Base-by-base conservation (phyloP, 2,329 filamentous ascomycete species). In the Pseudogymnoascus sp. region DNA sequence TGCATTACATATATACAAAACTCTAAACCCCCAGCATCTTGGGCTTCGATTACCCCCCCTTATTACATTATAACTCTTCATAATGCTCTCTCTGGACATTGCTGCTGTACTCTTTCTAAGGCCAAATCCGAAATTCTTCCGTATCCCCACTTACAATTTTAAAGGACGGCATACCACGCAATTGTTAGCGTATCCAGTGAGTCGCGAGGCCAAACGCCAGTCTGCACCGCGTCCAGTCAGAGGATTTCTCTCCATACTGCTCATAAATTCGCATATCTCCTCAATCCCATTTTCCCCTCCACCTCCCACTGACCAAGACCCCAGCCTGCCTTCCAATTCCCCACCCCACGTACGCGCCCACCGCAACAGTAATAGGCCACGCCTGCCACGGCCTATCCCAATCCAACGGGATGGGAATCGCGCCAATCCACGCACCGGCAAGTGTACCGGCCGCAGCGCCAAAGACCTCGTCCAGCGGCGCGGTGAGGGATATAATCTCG, bases 331-430 rank as follows among this genome's bases (percentile, higher is more conserved):
- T 87, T 1, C 92, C 92, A 10, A 90, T 66, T 1, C 84, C 79
- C 73, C 89, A 92, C 1, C 94, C 94, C 5, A 84, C 75, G 74
- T 96, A 97, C 15, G 89, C 80, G 2, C 94, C 94, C 1, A 84
- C 85, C 4, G 97, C 76, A 63, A 99, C 89, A 0, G 94, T 99
- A 57, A 97, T 87, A 0, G 94, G 94, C 89, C 93, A 99, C 74
- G 88, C 90, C 82, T 99, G 94, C 94, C 94, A 99, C 68, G 96
- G 92, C n/a, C 94, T 86, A 73, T 99, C 94, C 93, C 93, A 97
- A 73, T 99, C 94, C 67, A 99, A 78, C 1, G 94, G 94, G 68
- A 99, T 97, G 0, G 95, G 94, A 60, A 97, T 85, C 6, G 94
- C 94, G 3, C 94, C 94, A 41, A 96, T 77, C 94, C 94, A 97